Evolutionary conservation across 441 rosid genomes (phyloP), one percentile per base, ranked within the genome.

Genomic region (Populus trichocarpa): DNA sequence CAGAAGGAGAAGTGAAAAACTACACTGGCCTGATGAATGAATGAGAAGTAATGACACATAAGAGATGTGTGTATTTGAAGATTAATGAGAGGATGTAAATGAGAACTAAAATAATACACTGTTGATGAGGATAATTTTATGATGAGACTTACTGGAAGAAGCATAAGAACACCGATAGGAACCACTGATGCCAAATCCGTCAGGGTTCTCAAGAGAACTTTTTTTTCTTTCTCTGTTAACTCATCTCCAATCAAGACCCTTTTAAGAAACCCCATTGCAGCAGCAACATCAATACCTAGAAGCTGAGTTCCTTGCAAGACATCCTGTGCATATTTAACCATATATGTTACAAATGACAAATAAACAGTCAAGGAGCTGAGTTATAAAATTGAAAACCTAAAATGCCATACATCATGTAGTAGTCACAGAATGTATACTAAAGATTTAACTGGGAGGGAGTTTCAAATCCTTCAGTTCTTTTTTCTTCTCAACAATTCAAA

Each of bases 291-390:
- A 79, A 92, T 88, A 61, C 93, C 98, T 72, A 97, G 89, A 85
- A 97, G 99, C 82, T 93, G 98, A 75, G 99, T 93, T 80, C 99
- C 99, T 89, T 94, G 99, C 89, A 91, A 89, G 77, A 96, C 95
- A 84, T 96, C 98, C 99, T 96, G 93, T 77, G 71, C 81, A 81
- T 75, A 71, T 78, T 79, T 38, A 71, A 74, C 66, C 26, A 70
- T 22, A 75, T 11, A 65, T 67, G 9, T 64, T 36, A 26, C 30
- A 50, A 10, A 40, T 68, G 50, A 61, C 79, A 66, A 36, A 5
- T 18, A 35, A 75, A 25, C 46, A 80, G 18, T 53, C 74, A 16
- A 61, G n/a, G 66, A 70, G 8, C 63, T n/a, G 42, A 67, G 61
- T 78, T 36, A 64, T 64, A 46, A 80, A 40, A 28, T 42, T 83